Base-by-base conservation (phyloP, 768 basidiomycete genomes). In the Suillus alpinus region DNA sequence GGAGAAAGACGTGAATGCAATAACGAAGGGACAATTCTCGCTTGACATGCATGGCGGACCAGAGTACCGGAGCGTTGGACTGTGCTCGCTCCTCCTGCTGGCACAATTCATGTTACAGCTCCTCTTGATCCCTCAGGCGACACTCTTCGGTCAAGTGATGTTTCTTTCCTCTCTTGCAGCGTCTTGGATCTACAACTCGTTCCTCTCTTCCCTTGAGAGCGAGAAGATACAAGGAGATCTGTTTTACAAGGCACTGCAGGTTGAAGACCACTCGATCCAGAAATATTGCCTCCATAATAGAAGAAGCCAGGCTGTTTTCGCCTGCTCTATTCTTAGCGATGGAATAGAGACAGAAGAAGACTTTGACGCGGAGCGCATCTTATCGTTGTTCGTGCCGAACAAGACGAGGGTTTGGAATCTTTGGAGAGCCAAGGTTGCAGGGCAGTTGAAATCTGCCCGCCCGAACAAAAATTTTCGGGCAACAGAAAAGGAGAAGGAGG, bases 161-260 rank as follows among this genome's bases (percentile, higher is more conserved):
- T 77, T 76, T 60, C 59, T 76, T 32, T 47, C 58, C 0, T 64
- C 75, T 0, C 67, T 77, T 16, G 69, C 62, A 3, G 68, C 69
- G 1, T 77, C 75, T 1, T 77, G 76, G 75, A 58, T 18, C 1
- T 75, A 77, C 57, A 77, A 77, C 44, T 68, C 72, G 1, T 77
- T 69, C 50, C 69, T 77, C 32, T 74, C 75, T 8, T 72, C 70
- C 0, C 63, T 81, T 68, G 78, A 81, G 57, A 70, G 69, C 31
- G 68, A 72, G 50, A 72, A 61, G 26, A 67, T 73, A 10, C 72
- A 72, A 50, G 65, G 53, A 8, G 52, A 63, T 1, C 43, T 72
- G 8, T 57, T 71, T 32, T 60, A 61, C 51, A 41, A 62, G 23
- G 65, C 62, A 29, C 60, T 71, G 0, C 63, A 59, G 0, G 59